Conservation (phyloP, 2,329 filamentous ascomycete genomes). For the Sporothrix pallida region DNA sequence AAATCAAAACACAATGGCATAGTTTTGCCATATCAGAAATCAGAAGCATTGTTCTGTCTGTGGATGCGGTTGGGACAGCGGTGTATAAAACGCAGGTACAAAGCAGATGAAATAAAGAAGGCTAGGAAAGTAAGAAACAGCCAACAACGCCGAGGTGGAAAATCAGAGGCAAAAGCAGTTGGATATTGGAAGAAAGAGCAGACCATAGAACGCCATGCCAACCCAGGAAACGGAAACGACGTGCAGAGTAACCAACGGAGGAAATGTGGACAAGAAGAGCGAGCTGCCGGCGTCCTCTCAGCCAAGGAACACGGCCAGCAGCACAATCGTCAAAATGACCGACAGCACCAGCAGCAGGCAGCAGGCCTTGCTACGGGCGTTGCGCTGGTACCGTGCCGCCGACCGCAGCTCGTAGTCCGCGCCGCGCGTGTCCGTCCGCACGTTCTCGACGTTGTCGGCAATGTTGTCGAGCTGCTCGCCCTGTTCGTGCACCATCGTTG, state of each 20-base stretch:
- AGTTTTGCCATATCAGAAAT: neutral
- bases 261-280: neutral
- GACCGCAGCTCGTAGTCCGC: conserved; percentile 85
- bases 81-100: conserved; percentile 16
- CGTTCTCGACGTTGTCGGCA: conserved; percentile 83
- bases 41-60: neutral
- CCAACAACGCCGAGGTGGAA: neutral
- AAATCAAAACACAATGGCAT: neutral
- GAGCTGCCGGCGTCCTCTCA: conserved; percentile 47
- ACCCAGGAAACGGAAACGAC: neutral
- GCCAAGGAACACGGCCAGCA: conserved; percentile 83
- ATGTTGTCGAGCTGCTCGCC: conserved; percentile 88
- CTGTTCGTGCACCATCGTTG: conserved; percentile 94
- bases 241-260: neutral
- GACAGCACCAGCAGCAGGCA: conserved; percentile 87
- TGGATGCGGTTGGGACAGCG: neutral
- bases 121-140: neutral
- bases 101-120: neutral
- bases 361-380: conserved; percentile 91
- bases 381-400: conserved; percentile 92
- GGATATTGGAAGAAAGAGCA: neutral
- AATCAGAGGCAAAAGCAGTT: neutral
- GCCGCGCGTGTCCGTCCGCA: conserved; percentile 79
- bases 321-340: conserved; percentile 85
- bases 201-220: conserved; percentile 12